Percentiles rank a stretch among this genome's conserved stretches.
Conservation (phyloP, 2,329 filamentous ascomycete genomes). For the Xylaria multiplex region DNA sequence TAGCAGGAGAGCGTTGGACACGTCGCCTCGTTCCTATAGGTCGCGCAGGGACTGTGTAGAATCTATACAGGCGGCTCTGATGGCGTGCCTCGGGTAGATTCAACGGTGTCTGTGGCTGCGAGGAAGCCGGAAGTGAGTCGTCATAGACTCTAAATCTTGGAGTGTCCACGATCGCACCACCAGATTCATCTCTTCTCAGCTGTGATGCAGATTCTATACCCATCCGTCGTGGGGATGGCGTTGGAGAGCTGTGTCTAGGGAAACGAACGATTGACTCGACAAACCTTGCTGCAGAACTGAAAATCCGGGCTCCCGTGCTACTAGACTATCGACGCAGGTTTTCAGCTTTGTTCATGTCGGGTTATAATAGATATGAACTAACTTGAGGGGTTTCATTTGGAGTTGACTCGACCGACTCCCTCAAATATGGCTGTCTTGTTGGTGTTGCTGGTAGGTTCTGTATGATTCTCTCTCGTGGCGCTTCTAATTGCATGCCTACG, state of each 20-base stretch:
- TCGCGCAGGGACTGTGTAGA: constrained; percentile 56
- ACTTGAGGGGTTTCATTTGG: constrained; percentile 29
- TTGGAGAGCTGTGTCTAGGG: constrained; percentile 36
- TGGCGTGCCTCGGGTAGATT: constrained; percentile 62
- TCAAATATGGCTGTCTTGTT: constrained; percentile 41
- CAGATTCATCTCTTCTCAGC: constrained; percentile 30
- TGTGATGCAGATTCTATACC: constrained; percentile 32
- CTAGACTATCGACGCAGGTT: constrained; percentile 32
- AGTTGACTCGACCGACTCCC: constrained; percentile 22
- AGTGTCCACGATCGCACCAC: constrained; percentile 30
- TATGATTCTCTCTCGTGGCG: constrained; percentile 21
- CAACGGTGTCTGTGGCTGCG: constrained; percentile 62
- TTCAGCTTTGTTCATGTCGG: constrained; percentile 20
- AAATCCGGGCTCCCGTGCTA: constrained; percentile 38
- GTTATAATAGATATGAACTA: constrained; percentile 10
- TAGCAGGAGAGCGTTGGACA: constrained; percentile 28
- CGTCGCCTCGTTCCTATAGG: constrained; percentile 33
- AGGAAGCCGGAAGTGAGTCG: constrained; percentile 55
- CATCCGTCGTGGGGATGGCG: constrained; percentile 29
- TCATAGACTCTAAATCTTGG: constrained; percentile 57
- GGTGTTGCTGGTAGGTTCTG: constrained; percentile 43
- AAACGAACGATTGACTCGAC: constrained; percentile 43
- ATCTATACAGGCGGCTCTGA: constrained; percentile 54
- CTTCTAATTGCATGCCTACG: constrained; percentile 20
- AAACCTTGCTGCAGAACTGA: constrained; percentile 45